Evolutionary conservation across 108 stramenopile species (phyloP), one percentile per base, ranked within the genome.

Genomic region (Pseudonitzschia multiseries): DNA sequence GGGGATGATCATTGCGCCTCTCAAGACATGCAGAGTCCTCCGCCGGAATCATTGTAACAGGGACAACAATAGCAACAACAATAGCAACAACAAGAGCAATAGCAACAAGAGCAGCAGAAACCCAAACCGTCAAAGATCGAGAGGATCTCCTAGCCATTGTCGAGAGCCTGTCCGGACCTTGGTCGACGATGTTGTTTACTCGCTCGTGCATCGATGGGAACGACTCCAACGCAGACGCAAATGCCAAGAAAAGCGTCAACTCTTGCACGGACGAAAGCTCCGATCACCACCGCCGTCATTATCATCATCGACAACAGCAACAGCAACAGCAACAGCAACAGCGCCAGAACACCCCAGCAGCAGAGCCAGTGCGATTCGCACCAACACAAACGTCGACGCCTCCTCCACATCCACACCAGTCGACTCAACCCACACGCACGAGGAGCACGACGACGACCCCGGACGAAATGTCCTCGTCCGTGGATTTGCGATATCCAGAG

Each of bases 181-280:
- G 20, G 79, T 86, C 0, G 82, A 86, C 53, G 81, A 81, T 66
- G 77, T 83, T 1, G 82, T 86, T 15, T 86, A 82, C 78, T 52
- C 71, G 15, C 65, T 86, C 43, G 79, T 86, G 14, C 79, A 82
- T 40, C 76, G 76, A 18, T 29, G 74, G 18, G 65, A 60, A 22
- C 41, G 43, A 32, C 42, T 54, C n/a, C 56, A 66, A 60, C 70
- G 71, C 18, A 40, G 4, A 32, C 32, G 70, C n/a, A 59, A 59
- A 27, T 59, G 12, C 31, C 57, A 59, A 8, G 22, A 8, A 24
- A 36, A 36, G 36, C 2, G 6, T 6, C 4, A 6, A 36, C 36
- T 6, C 2, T 36, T 36, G 36, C 2, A 36, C 4, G 36, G 36
- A 6, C 36, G 36, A 36, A 36, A 6, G 36, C 6, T 36, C 6